Percentiles rank a stretch among this genome's conserved stretches.
phyloP scores from a whole-genome alignment of 1,284 basidiomycete genomes.

The Abortiporus biennis region DNA sequence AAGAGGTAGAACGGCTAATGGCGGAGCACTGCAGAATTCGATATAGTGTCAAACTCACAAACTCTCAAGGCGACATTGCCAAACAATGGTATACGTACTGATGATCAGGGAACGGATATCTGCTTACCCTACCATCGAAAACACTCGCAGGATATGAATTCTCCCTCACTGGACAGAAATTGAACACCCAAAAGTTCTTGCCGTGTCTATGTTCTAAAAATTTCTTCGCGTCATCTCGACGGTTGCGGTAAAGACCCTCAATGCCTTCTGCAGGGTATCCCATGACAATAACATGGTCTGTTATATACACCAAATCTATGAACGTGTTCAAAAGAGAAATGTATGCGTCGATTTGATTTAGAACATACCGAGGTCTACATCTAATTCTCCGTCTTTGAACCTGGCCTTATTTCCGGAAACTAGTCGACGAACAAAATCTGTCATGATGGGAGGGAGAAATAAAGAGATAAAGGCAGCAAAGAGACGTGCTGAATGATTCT shows the following conservation, averaged over 20 bases:
- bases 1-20: slow-evolving; percentile 74
- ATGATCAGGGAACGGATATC: slow-evolving; percentile 87
- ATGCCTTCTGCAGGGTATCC: slow-evolving; percentile 84
- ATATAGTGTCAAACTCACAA: no score
- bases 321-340: neutral
- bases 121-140: slow-evolving; percentile 69
- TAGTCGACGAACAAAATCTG: slow-evolving; percentile 55
- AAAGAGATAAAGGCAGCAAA: neutral
- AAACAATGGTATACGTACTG: slow-evolving; percentile 45
- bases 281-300: slow-evolving; percentile 79
- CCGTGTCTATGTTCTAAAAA: slow-evolving; percentile 75
- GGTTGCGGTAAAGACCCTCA: slow-evolving; percentile 80
- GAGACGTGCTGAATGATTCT: neutral
- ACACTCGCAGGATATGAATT: slow-evolving; percentile 59
- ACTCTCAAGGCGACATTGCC: neutral
- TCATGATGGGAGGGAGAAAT: slow-evolving; percentile 30
- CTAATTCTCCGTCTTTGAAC: slow-evolving; percentile 63
- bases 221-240: slow-evolving; percentile 67
- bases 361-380: slow-evolving; percentile 64
- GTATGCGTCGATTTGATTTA: no score
- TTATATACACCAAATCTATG: slow-evolving; percentile 81
- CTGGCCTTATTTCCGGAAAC: slow-evolving; percentile 78
- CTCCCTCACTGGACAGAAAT: slow-evolving; percentile 77
- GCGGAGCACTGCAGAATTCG: slow-evolving; percentile 62
- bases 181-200: slow-evolving; percentile 81